Evolutionary conservation across 2,329 filamentous ascomycete species (phyloP), one percentile per base, ranked within the genome.

Genomic region (Claviceps fusiformis): DNA sequence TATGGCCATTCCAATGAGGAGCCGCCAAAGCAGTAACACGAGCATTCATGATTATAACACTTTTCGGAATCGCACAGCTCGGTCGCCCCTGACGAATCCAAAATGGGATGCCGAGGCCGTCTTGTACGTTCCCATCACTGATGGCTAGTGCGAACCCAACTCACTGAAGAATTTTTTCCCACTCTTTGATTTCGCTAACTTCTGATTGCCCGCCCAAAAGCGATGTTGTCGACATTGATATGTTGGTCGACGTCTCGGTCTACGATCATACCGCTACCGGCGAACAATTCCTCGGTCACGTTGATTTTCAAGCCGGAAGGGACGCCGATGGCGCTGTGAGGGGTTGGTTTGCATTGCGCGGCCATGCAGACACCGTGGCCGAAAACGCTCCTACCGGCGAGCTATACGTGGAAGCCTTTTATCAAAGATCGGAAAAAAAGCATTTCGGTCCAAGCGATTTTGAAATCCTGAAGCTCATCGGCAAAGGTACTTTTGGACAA

Each of bases 401-500:
- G 66, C 87, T 98, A 52, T 88, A 88, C 62, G 81, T 98, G 49
- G 86, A 91, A 62, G 85, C 95, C 56, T 78, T 81, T 24, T 98
- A 93, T 68, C 89, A 95, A 65, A 84, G 85, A 66, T 85, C 86
- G 1, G 90, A 95, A 59, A 92, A 89, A 75, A 95, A 85, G 69
- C 88, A 93, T 59, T 95, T 92, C 64, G 93, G 93, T 1, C 93
- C 93, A 2, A 89, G 89, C 61, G 93, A 98, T 68, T 98, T 98
- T 70, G 85, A 95, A 63, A 95, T 98, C 53, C 74, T 98, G 58
- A 93, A 95, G 69, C 81, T 98, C 55, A 97, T 98, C 61, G 93
- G 93, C 59, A 97, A 97, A 72, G 93, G 93, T 54, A 98, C 93
- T 0, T 98, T 98, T 67, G 93, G 93, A 1, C 93, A 98, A 69